Percentiles rank a stretch among this genome's conserved stretches.
Evolutionary conservation across 2,329 filamentous ascomycete species (phyloP).

Genomic region (Paraphoma chrysanthemicola): DNA sequence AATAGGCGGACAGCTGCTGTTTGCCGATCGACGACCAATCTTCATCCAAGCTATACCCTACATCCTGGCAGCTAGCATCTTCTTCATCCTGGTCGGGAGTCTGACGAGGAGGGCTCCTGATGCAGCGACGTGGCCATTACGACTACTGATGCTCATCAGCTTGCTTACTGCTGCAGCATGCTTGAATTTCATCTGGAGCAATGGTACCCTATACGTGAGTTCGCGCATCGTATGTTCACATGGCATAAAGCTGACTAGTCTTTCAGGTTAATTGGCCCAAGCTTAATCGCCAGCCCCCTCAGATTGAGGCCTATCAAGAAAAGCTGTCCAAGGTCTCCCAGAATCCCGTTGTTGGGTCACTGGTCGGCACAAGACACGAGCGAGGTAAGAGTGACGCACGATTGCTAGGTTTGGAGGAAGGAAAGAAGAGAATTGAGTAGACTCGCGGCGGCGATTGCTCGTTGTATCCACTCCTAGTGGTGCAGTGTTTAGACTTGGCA

Average conservation of each 20-base stretch:
- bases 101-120: conserved; percentile 76
- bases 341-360: conserved; percentile 78
- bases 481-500: neutral
- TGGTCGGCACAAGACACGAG: conserved; percentile 73
- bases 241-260: neutral
- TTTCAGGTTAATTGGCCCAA: conserved; percentile 95
- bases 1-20: conserved; percentile 75
- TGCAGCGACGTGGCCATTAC: conserved; percentile 78
- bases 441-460: neutral
- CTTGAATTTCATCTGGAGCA: conserved; percentile 76
- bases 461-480: neutral
- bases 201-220: conserved; percentile 95
- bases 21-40: conserved; percentile 83
- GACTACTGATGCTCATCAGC: conserved; percentile 84
- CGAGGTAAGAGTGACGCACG: conserved; percentile 82
- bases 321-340: conserved; percentile 83
- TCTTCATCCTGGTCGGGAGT: conserved; percentile 78
- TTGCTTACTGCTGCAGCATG: conserved; percentile 73
- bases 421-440: conserved; percentile 95
- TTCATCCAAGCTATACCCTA: conserved; percentile 95
- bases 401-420: conserved; percentile 88
- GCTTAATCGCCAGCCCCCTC: conserved; percentile 86
- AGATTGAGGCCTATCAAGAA: conserved; percentile 86
- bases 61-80: conserved; percentile 82
- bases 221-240: neutral